Base-by-base conservation (phyloP, 1,139 yeast species). In the Blastobotrys proliferans region DNA sequence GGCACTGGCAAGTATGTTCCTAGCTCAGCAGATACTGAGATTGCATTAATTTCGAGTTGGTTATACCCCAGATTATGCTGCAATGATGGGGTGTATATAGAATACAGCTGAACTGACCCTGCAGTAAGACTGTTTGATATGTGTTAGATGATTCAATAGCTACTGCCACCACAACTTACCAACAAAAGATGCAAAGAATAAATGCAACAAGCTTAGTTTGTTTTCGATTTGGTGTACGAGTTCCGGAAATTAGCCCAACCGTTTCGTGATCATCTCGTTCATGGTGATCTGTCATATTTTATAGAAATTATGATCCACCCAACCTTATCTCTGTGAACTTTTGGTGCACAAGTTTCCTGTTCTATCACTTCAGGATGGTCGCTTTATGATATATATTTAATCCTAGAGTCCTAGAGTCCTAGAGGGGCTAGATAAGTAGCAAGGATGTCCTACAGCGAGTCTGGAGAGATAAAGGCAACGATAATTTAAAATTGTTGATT, bases 1-100 rank as follows among this genome's bases (percentile, higher is more conserved):
- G 97, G 97, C 4, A 90, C 77, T 14, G 94, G 82, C 43, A 88
- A 64, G 61, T 92, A 92, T 79, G 86, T 80, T 2, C 97, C 97
- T 42, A 84, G 64, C 24, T 85, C 83, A 32, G 85, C 80, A 18
- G 78, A 69, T 30, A 90, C 82, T 5, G 94, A 84, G 14, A 92
- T 78, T 47, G 79, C 64, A 65, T 92, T 92, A 57, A 87, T 79
- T 54, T 86, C 77, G 44, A 85, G 68, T 51, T 85, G 85, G 1
- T 80, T 64, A 56, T 83, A 80, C 3, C 78, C 76, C 41, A 83
- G 67, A 14, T 68, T 61, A 14, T 68, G 62, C 51, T 80, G 81
- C 58, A 92, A 76, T 11, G 83, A 75, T 18, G 84, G 76, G 13
- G 95, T 78, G 62, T 83, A 88, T 40, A 92, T 69, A 11, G 95